Conservation (phyloP, 1,284 basidiomycete species). For the Papiliotrema laurentii region DNA sequence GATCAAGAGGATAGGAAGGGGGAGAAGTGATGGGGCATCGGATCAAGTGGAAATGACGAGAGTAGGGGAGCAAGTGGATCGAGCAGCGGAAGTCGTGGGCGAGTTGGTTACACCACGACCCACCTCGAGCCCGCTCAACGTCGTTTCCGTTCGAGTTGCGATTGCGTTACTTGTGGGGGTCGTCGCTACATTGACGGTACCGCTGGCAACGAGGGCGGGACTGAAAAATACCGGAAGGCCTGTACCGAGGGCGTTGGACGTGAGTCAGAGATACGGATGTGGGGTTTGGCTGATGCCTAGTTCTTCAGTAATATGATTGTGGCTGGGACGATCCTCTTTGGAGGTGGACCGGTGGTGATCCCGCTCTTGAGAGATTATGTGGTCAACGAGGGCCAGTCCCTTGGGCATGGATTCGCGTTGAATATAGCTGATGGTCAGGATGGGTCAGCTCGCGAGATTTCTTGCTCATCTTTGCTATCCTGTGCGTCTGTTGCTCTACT, state of each 20-base stretch:
- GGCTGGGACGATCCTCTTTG: constrained; percentile 57
- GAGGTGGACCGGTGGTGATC: constrained; percentile 60
- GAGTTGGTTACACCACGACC: neutral
- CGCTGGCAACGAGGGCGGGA: constrained; percentile 31
- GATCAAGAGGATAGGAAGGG: neutral
- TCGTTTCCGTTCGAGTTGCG: constrained; percentile 24
- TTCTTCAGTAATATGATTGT: constrained; percentile 52
- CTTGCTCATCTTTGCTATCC: constrained; percentile 57
- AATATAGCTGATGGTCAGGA: neutral
- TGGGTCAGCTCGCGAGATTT: constrained; percentile 52
- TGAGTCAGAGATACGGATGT: constrained; percentile 5
- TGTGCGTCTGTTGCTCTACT: constrained; percentile 17
- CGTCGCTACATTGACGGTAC: constrained; percentile 37
- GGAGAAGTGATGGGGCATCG: neutral
- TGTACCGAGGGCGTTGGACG: constrained; percentile 36
- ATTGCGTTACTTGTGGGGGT: constrained; percentile 37
- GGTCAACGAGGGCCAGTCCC: constrained; percentile 50
- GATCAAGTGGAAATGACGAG: neutral
- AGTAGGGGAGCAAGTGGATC: too few relatives aligned
- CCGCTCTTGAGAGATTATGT: constrained; percentile 57
- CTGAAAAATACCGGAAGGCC: constrained; percentile 36
- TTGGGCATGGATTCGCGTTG: neutral
- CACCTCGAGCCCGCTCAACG: too few relatives aligned
- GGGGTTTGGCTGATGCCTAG: neutral
- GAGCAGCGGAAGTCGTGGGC: neutral